These are phyloP conservation scores for Aspergillus sergii DNA, from an alignment of 2,329 filamentous ascomycete genomes.

Conservation along the genomic window DNA sequence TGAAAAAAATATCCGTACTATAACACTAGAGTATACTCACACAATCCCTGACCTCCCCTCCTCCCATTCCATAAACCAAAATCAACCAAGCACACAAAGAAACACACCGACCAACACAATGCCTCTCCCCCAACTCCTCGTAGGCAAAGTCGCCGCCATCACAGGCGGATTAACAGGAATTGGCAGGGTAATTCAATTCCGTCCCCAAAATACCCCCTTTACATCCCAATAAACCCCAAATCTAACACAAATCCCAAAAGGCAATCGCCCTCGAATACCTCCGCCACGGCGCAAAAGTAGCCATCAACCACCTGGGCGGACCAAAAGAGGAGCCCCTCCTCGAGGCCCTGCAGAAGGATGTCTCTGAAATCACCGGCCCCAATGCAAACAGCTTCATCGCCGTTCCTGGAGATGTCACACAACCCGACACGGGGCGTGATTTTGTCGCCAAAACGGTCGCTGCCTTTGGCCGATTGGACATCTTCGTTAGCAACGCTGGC, in stretches of 20 bases:
- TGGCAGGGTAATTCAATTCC: conserved; percentile 55
- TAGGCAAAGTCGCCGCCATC: conserved; percentile 78
- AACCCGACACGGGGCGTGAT: conserved; percentile 68
- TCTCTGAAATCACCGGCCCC: conserved; percentile 28
- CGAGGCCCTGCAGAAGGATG: conserved; percentile 33
- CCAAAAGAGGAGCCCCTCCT: conserved; percentile 34
- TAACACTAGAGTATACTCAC: neutral
- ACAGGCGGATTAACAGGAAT: conserved; percentile 87
- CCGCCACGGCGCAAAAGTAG: conserved; percentile 74
- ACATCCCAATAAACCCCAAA: neutral
- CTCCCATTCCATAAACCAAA: neutral
- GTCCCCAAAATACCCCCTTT: neutral
- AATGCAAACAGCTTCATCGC: conserved; percentile 58
- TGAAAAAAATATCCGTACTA: neutral
- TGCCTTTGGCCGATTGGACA: conserved; percentile 59
- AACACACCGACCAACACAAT: conserved; percentile 18
- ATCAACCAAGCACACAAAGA: neutral
- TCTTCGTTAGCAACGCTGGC: conserved; percentile 88
- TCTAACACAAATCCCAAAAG: conserved; percentile 13
- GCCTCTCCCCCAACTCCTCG: conserved; percentile 57
- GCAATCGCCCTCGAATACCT: conserved; percentile 82
- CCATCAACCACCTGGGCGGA: conserved; percentile 74
- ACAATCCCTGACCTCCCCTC: neutral
- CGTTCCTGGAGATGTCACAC: conserved; percentile 75
- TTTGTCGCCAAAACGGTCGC: conserved; percentile 69